Evolutionary conservation across 2,329 filamentous ascomycete genomes (phyloP), one percentile per base, ranked within the genome.

Genomic region (Fusarium dimerum): DNA sequence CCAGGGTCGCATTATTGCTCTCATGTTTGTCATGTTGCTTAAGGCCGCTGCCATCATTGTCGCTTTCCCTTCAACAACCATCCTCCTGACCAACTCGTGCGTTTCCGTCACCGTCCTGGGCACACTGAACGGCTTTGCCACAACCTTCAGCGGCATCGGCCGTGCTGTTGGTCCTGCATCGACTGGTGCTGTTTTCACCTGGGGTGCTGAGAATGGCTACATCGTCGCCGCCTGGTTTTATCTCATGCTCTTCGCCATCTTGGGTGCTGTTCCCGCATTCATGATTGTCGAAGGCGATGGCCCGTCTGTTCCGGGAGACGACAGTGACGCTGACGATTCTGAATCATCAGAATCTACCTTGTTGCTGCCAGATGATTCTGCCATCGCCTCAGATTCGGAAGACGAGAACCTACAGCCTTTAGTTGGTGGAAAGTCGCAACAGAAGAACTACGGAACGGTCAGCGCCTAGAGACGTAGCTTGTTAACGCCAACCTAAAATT

Each of bases 101-200:
- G 73, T 79, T 1, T 92, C 87, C 49, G 75, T 96, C 15, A 64
- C 62, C 41, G 83, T 96, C 10, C 80, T 97, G 6, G 92, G 92
- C 1, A 97, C 92, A 0, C 75, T 97, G 50, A 97, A 97, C 66
- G 94, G 93, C 3, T 85, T 96, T 55, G 92, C 91, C 0, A 96
- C 92, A 0, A 89, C 87, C 50, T 84, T 92, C 34, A 88, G 86
- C 58, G 92, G 90, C 1, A 71, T 97, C 6, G 93, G 92, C 2
- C 78, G 92, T 45, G 92, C 91, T 1, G 65, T 81, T 1, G 94
- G 94, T 0, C 93, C 94, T 0, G 89, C 89, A 0, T 70, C 88
- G 34, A 81, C 85, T 0, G 93, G 93, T 0, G 74, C 78, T 2
- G 77, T 86, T 0, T 97, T 96, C 66, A 88, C 85, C 0, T 84